Base-by-base conservation (phyloP, 345 rosid genomes). In the Camelina laxa region DNA sequence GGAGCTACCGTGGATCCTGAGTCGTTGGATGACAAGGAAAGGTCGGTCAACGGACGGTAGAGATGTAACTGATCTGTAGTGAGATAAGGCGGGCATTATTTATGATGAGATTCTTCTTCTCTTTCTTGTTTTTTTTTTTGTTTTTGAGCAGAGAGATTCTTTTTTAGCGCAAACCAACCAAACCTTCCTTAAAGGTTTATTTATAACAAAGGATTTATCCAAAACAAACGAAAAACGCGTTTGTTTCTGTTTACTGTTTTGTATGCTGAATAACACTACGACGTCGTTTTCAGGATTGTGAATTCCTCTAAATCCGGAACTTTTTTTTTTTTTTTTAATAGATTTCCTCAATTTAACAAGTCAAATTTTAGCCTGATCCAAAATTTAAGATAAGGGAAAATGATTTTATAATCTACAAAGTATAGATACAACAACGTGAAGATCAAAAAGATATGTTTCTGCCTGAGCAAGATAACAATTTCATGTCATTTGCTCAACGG, bases 1-100 rank as follows among this genome's bases (percentile, higher is more conserved):
- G 2, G 89, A 78, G 78, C 79, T 60, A 9, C 80, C 80, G 75
- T 85, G 85, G 70, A 76, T 27, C 13, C 76, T 86, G 51, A 79
- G 78, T 38, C 81, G 89, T 78, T 80, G 91, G 85, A 82, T 79
- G 62, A 51, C 48, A 54, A 49, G 64, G 47, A 50, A 51, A 49
- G 79, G 67, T 6, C 47, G 84, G 73, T 45, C 44, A 58, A 84
- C 15, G 81, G 85, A 82, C 68, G 85, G 75, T 50, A 50, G 80
- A 49, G 87, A 81, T 81, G 84, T 75, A 30, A 76, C 49, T 77
- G 83, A 73, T 72, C 41, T 82, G 66, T 78, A 67, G 72, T 75
- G 65, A 6, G 82, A 45, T 53, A 75, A 62, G 80, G 78, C 62
- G 68, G 75, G 60, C 92, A 85, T 61, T 27, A 4, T 3, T 27